Evolutionary conservation across 345 rosid genomes (phyloP).

Genomic region (Conringia planisiliqua): DNA sequence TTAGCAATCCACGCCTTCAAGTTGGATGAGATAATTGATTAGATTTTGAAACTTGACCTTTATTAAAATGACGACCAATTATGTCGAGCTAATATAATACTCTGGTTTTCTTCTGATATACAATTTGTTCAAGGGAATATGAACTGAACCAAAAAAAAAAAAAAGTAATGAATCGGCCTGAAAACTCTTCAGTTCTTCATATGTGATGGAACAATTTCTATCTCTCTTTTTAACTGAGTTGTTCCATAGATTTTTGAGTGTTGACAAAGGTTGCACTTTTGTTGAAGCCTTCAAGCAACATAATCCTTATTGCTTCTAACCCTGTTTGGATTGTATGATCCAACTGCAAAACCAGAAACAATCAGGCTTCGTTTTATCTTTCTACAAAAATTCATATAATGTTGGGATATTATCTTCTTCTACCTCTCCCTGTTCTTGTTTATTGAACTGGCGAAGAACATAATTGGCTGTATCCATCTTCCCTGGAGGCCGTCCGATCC

Average conservation of each 20-base stretch:
- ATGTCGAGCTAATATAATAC: not conserved
- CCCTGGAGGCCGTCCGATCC: slow-evolving; percentile 96
- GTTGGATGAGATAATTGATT: not conserved
- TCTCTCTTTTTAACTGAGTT: slow-evolving; percentile 38
- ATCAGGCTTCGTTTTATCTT: not conserved
- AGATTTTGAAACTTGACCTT: not conserved
- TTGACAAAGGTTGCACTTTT: slow-evolving; percentile 89
- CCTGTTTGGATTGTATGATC: slow-evolving; percentile 69
- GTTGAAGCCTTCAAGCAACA: slow-evolving; percentile 65
- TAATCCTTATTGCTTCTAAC: slow-evolving; percentile 63
- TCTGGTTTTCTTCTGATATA: not conserved
- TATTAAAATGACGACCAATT: not conserved
- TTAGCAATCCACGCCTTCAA: not conserved
- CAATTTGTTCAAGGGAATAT: slow-evolving; percentile 16
- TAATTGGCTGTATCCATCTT: slow-evolving; percentile 73
- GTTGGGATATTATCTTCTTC: slow-evolving; percentile 4
- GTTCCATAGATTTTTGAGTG: slow-evolving; percentile 58
- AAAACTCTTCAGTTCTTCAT: not conserved
- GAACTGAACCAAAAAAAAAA: not conserved
- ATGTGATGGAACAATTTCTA: not conserved
- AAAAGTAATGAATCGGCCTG: not conserved
- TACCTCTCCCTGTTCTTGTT: slow-evolving; percentile 80
- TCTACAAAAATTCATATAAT: not conserved
- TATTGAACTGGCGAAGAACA: slow-evolving; percentile 71
- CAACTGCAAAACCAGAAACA: slow-evolving; percentile 50